Evolutionary conservation across 2,329 filamentous ascomycete genomes (phyloP).

Genomic region (Penicillium sp.): DNA sequence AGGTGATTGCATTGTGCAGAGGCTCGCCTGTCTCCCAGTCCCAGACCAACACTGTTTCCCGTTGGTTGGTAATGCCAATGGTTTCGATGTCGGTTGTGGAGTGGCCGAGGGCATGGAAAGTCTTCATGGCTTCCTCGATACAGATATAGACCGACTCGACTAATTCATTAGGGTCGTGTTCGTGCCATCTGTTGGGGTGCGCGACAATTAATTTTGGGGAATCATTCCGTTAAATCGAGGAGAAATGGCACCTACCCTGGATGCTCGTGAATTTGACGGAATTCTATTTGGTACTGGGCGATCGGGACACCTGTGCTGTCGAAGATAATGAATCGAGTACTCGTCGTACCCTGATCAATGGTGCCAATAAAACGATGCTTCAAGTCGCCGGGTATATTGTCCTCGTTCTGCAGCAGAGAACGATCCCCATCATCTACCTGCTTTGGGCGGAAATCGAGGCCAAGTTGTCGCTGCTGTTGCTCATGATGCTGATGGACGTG

Average conservation of each 20-base stretch:
- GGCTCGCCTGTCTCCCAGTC: conserved; percentile 78
- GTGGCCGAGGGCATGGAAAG: conserved; percentile 72
- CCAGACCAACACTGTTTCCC: conserved; percentile 86
- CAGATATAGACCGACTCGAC: conserved; percentile 74
- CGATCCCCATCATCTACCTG: conserved; percentile 37
- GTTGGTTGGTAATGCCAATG: conserved; percentile 86
- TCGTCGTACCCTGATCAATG: conserved; percentile 90
- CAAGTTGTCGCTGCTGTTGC: conserved; percentile 16
- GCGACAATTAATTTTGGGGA: conserved; percentile 6
- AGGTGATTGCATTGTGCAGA: conserved; percentile 82
- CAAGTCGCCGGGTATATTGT: conserved; percentile 32
- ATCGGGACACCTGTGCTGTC: conserved; percentile 75
- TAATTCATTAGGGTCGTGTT: conserved; percentile 80
- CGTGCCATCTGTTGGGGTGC: conserved; percentile 69
- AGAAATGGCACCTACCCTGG: conserved; percentile 67
- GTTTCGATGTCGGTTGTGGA: conserved; percentile 68
- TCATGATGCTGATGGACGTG: conserved; percentile 19
- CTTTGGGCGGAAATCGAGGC: conserved; percentile 29
- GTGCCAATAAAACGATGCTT: conserved; percentile 70
- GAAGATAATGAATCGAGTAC: conserved; percentile 87
- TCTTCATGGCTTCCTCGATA: conserved; percentile 72
- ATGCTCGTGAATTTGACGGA: conserved; percentile 79
- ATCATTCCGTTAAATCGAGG: background rate
- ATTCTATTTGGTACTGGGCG: conserved; percentile 83
- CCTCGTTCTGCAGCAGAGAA: conserved; percentile 36